Evolutionary conservation across 2,329 filamentous ascomycete genomes (phyloP).

Genomic region (Aspergillus fumigatus): DNA sequence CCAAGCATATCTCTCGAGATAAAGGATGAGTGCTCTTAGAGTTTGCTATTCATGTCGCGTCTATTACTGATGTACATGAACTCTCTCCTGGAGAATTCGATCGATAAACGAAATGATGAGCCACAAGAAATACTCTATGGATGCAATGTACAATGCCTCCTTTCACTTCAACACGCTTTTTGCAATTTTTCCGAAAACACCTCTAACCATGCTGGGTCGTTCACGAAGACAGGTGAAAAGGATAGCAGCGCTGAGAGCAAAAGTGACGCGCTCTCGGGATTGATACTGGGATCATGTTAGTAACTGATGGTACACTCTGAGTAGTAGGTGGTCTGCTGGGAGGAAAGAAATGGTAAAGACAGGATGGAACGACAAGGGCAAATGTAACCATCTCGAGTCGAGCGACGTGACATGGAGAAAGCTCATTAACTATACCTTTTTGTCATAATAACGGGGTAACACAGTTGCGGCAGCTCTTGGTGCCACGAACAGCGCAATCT

Average conservation of each 20-base stretch:
- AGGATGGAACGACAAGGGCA: constrained; percentile 4
- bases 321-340: constrained; percentile 13
- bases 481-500: constrained; percentile 75
- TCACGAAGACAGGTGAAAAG: constrained; percentile 65
- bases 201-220: constrained; percentile 59
- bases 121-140: not conserved
- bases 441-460: constrained; percentile 65
- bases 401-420: constrained; percentile 5
- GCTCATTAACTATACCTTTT: constrained; percentile 32
- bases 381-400: constrained; percentile 18
- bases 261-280: constrained; percentile 63
- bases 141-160: not conserved
- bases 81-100: not conserved
- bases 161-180: constrained; percentile 23
- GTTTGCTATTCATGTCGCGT: not conserved
- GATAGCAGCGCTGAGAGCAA: constrained; percentile 64
- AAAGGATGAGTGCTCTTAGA: not conserved
- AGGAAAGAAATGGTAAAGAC: constrained; percentile 6
- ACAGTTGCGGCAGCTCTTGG: constrained; percentile 72
- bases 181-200: constrained; percentile 59
- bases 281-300: constrained; percentile 46
- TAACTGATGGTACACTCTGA: not conserved
- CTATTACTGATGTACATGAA: not conserved
- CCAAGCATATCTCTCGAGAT: not conserved
- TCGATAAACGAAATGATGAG: not conserved